Conservation (phyloP, 2,329 filamentous ascomycete species). For the Sarocladium strictum region DNA sequence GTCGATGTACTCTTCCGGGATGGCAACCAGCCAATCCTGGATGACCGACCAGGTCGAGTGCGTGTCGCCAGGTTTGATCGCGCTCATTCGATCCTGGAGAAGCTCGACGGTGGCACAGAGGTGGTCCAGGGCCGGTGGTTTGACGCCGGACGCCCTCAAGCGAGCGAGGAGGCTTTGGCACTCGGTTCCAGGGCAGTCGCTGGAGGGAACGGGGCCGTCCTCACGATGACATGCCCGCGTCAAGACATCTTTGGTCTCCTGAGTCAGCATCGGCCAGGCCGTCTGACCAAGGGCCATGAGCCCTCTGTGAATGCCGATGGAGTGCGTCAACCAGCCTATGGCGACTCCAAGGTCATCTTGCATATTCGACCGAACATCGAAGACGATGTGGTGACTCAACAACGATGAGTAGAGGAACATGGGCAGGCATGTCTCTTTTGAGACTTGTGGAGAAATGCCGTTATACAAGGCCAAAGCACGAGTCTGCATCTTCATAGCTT, state of each 20-base stretch:
- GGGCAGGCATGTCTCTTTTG: conserved; percentile 19
- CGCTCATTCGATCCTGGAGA: conserved; percentile 25
- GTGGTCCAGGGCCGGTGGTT: conserved; percentile 12
- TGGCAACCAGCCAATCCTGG: conserved; percentile 11
- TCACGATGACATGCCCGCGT: neutral
- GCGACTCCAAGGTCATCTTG: conserved; percentile 21
- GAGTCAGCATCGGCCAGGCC: conserved; percentile 15
- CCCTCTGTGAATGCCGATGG: conserved; percentile 27
- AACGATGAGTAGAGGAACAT: conserved; percentile 28
- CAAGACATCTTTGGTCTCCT: neutral
- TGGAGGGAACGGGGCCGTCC: neutral
- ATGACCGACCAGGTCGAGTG: conserved; percentile 12
- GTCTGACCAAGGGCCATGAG: conserved; percentile 24
- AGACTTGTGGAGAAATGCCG: conserved; percentile 10
- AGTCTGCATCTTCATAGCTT: conserved; percentile 27
- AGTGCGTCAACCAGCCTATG: conserved; percentile 23
- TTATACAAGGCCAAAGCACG: conserved; percentile 24
- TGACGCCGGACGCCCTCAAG: conserved; percentile 15
- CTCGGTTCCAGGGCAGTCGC: neutral
- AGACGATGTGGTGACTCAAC: conserved; percentile 33
- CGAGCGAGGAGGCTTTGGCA: conserved; percentile 10
- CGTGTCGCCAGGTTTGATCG: conserved; percentile 1
- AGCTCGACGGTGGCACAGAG: conserved; percentile 18
- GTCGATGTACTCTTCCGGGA: conserved; percentile 21
- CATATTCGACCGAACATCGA: conserved; percentile 21